Evolutionary conservation across 768 basidiomycete genomes (phyloP), one percentile per base, ranked within the genome.

Genomic region (Hysterangium stoloniferum): DNA sequence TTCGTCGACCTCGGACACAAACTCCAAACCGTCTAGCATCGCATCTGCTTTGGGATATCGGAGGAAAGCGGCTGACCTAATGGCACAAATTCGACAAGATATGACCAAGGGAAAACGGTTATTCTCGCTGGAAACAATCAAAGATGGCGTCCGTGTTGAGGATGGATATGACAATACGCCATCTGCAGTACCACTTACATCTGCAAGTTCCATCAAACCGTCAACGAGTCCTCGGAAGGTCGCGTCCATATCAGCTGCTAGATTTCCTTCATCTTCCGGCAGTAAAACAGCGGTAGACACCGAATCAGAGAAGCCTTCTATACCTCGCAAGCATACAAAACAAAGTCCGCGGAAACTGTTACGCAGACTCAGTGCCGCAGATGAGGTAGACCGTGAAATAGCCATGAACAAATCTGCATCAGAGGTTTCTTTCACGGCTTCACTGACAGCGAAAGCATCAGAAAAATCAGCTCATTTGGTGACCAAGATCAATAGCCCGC

Each of bases 21-120:
- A 38, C 13, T 42, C 37, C n/a, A 38, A 40, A 40, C 41, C 49
- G 24, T 51, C 49, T 8, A 42, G 11, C 22, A 45, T 33, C n/a
- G 44, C 40, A 31, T 81, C 84, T 0, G 82, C 86, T 6, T 70
- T 80, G 19, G 76, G 75, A 7, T 87, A 87, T 62, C 78, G 89
- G 35, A 72, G 79, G 57, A 81, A 88, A 57, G 91, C 87, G 11
- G 85, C 79, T 7, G 79, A 73, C 22, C 66, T 94, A 40, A 91
- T 94, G 86, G 84, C 84, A 22, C 86, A 89, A 56, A 90, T 93
- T 56, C 84, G 84, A 65, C 76, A 72, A 52, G 86, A 88, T 58
- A 79, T 89, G 74, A 80, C 78, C 58, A 60, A 56, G 45, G 76
- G 80, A 4, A 87, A 87, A 63, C 80, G 84, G 11, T 58, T 86